Conservation (phyloP, 768 basidiomycete species). For the Mycena capillaripes region DNA sequence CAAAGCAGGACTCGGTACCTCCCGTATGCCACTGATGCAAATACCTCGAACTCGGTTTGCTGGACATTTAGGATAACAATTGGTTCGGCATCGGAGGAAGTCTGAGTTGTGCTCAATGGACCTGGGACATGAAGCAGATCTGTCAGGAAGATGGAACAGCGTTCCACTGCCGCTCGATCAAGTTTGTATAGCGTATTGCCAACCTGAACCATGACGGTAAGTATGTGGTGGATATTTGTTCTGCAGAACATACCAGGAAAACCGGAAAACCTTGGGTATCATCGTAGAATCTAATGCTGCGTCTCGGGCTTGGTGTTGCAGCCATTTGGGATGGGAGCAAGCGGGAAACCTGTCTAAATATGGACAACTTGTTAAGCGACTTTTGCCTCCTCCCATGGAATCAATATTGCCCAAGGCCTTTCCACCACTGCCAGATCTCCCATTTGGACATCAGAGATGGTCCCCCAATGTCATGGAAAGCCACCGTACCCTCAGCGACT, state of each 20-base stretch:
- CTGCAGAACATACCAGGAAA: not conserved
- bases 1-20: not conserved
- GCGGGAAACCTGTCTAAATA: not conserved
- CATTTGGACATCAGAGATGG: not conserved
- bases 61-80: not conserved
- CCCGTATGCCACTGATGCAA: not conserved
- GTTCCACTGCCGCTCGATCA: not conserved
- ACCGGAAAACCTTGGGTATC: not conserved
- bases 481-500: not conserved
- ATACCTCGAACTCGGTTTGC: not conserved
- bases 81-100: not conserved
- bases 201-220: not conserved
- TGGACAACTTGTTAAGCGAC: not conserved
- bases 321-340: not conserved
- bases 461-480: slow-evolving; percentile 5
- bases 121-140: not conserved
- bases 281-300: not conserved
- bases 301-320: not conserved
- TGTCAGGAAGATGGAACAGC: not conserved
- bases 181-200: not conserved
- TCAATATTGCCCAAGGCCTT: not conserved
- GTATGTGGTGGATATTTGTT: too few species aligned
- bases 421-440: slow-evolving; percentile 3
- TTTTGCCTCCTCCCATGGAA: not conserved
- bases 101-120: not conserved